Conservation (phyloP, 2,329 filamentous ascomycete species). For the Phoma sp. region DNA sequence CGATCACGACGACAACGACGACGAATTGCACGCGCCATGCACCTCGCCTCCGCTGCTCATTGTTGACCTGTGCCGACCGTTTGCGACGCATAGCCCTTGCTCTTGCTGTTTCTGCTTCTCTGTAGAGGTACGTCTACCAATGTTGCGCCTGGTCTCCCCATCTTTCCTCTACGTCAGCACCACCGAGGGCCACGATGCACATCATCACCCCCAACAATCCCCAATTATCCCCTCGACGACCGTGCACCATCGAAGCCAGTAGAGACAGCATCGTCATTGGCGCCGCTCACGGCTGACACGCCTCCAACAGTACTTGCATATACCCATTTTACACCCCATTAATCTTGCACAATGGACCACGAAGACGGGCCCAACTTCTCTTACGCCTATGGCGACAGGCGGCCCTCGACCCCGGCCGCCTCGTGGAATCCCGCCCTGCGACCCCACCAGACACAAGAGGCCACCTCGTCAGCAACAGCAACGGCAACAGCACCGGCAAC, state of each 20-base stretch:
- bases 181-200: constrained; percentile 12
- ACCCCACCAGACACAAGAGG: constrained; percentile 34
- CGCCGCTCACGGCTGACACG: constrained; percentile 28
- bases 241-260: background rate
- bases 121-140: constrained; percentile 42
- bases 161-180: constrained; percentile 8
- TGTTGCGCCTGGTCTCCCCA: background rate
- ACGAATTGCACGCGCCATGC: constrained; percentile 27
- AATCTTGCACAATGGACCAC: constrained; percentile 43
- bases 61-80: constrained; percentile 23
- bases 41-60: constrained; percentile 29
- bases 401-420: constrained; percentile 29
- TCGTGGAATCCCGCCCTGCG: constrained; percentile 65
- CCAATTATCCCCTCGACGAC: background rate
- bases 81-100: constrained; percentile 12
- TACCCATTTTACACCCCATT: constrained; percentile 38
- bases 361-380: constrained; percentile 50
- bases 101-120: constrained; percentile 32
- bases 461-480: constrained; percentile 7
- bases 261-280: background rate
- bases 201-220: background rate
- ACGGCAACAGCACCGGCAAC: background rate
- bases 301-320: constrained; percentile 40
- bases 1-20: background rate
- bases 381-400: constrained; percentile 44